A percentile compares a stretch with the other conserved stretches of the same genome.
Evolutionary conservation across 169 alveolate genomes (phyloP).

Genomic region (Plasmodium reichenowi): DNA sequence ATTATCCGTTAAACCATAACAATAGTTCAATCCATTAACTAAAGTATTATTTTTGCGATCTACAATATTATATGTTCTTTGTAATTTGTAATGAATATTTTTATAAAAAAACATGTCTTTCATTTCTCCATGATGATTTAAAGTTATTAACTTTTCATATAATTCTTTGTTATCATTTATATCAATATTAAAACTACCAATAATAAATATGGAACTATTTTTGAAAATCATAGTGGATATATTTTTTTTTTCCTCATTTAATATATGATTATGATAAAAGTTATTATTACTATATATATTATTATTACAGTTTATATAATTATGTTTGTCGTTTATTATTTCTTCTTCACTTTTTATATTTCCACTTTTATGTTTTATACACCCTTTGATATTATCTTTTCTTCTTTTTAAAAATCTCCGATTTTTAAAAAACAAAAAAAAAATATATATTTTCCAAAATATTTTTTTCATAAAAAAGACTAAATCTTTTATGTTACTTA

Average conservation of each 20-base stretch:
- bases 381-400: slow-evolving; percentile 7
- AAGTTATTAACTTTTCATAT: slow-evolving; percentile 31
- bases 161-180: slow-evolving; percentile 25
- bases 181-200: slow-evolving; percentile 72
- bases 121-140: slow-evolving; percentile 42
- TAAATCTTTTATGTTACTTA: slow-evolving; percentile 70
- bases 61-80: slow-evolving; percentile 50
- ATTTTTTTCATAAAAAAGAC: slow-evolving; percentile 40
- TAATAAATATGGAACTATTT: slow-evolving; percentile 60
- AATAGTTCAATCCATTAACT: slow-evolving; percentile 63
- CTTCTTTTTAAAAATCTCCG: slow-evolving; percentile 16
- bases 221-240: slow-evolving; percentile 40
- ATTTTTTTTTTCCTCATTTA: background rate
- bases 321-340: slow-evolving; percentile 4
- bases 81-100: slow-evolving; percentile 66
- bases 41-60: slow-evolving; percentile 47
- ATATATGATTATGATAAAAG: background rate
- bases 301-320: background rate
- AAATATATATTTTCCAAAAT: slow-evolving; percentile 61
- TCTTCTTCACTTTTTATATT: slow-evolving; percentile 17
- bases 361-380: no score
- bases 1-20: slow-evolving; percentile 72
- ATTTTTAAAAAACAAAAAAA: slow-evolving; percentile 45
- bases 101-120: slow-evolving; percentile 66
- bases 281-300: background rate